Evolutionary conservation across 2,329 filamentous ascomycete species (phyloP), one percentile per base, ranked within the genome.

Genomic region (Aspergillus arachidicola): DNA sequence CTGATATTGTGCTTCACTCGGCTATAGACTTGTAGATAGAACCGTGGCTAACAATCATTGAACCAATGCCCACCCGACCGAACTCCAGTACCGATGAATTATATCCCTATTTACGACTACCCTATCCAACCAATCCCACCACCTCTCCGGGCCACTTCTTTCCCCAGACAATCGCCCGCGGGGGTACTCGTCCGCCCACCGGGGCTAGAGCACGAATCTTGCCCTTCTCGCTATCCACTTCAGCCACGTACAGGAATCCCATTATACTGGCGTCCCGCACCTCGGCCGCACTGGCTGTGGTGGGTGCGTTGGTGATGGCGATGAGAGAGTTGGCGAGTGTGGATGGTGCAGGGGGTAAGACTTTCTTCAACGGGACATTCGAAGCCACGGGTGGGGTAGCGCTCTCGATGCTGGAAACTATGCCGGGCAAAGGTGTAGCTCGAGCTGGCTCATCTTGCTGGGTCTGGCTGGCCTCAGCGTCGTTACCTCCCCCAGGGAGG

Each of bases 241-340:
- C 92, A 0, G 92, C 90, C 19, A 98, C 91, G 73, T 97, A 97
- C 34, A 97, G 86, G 73, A 96, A 99, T 0, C 95, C 95, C 85
- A 96, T 91, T 34, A 98, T 89, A 61, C 90, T 91, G 9, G 93
- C 89, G 69, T 94, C 90, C 14, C 92, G 86, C 51, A 98, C 89
- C 1, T 87, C 85, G 55, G 92, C 88, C 7, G 90, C 85, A 0
- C 86, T 81, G 64, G 95, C 93, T 54, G 86, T 88, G 0, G 86
- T 79, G 2, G 87, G 85, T 53, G 91, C 93, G 73, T 93, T 89
- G 78, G 96, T 93, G 59, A 99, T 89, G 0, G 94, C 93, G 10
- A 98, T 81, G 0, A 96, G 85, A 75, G 90, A 91, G 73, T 96
- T 93, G 66, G 92, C 86, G 79, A 98, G 88, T 6, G 76, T 69